Evolutionary conservation across 78 protist genomes (phyloP).

Genomic region (Polysphondylium violaceum): DNA sequence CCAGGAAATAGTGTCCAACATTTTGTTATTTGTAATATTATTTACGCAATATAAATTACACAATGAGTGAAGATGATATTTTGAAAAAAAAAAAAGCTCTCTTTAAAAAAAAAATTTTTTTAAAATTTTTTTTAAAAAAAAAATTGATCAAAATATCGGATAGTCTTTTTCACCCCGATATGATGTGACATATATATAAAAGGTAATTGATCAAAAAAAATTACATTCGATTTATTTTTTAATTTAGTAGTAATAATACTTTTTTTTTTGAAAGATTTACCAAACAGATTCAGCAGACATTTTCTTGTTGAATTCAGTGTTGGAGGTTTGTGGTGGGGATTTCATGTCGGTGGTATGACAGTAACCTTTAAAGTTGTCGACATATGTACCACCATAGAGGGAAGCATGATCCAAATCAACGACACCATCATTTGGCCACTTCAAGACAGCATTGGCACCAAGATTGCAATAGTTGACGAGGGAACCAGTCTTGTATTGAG

Average conservation of each 20-base stretch:
- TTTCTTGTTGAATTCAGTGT: slow-evolving; percentile 29
- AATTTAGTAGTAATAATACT: neutral
- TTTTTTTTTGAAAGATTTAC: slow-evolving; percentile 23
- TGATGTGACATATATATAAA: neutral
- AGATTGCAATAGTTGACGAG: slow-evolving; percentile 73
- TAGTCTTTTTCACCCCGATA: neutral
- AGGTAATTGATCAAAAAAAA: neutral
- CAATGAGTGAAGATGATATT: neutral
- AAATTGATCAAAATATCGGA: no score
- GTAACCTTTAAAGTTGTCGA: slow-evolving; percentile 65
- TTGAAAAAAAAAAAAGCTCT: neutral
- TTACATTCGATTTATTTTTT: no score
- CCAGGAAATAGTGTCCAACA: neutral
- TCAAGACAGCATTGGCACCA: slow-evolving; percentile 66
- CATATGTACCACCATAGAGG: slow-evolving; percentile 67
- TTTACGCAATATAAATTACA: neutral
- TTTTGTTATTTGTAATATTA: no score
- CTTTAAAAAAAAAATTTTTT: no score
- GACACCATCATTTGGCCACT: slow-evolving; percentile 86
- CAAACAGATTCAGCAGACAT: slow-evolving; percentile 37
- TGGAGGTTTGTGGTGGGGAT: slow-evolving; percentile 58
- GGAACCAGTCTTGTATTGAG: slow-evolving; percentile 67
- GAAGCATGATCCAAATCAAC: slow-evolving; percentile 39
- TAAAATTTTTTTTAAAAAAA: no score
- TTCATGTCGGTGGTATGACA: slow-evolving; percentile 84